These are phyloP conservation scores for Phlebopus sp. DNA, from an alignment of 1,284 basidiomycete genomes.

Conservation along the genomic window DNA sequence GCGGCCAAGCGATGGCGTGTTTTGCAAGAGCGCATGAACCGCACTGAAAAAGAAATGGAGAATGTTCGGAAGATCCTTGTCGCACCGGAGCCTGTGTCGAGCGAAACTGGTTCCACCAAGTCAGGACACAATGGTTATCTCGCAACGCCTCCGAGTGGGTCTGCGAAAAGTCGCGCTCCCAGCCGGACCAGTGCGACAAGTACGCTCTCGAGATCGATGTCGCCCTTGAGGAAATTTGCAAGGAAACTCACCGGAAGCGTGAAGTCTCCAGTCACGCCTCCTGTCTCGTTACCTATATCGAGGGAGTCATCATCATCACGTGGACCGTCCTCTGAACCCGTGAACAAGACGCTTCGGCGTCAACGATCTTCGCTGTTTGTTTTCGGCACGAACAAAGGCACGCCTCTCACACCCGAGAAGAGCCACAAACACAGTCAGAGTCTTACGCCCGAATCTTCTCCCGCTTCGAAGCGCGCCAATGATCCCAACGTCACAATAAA, in stretches of 20 bases:
- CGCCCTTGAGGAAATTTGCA: constrained; percentile 74
- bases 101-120: constrained; percentile 66
- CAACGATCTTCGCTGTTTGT: constrained; percentile 62
- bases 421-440: constrained; percentile 69
- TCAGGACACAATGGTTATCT: constrained; percentile 62
- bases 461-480: constrained; percentile 31
- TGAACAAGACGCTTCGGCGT: constrained; percentile 40
- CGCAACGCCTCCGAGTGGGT: constrained; percentile 57
- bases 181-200: constrained; percentile 44
- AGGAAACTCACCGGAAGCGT: constrained; percentile 55
- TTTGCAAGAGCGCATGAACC: constrained; percentile 69
- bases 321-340: constrained; percentile 54
- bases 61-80: constrained; percentile 60
- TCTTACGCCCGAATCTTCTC: constrained; percentile 65
- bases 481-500: constrained; percentile 45
- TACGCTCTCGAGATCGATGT: constrained; percentile 68
- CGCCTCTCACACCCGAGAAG: constrained; percentile 43
- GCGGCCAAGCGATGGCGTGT: constrained; percentile 81
- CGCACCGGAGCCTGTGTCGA: constrained; percentile 51
- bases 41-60: constrained; percentile 83
- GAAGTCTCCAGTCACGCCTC: constrained; percentile 48
- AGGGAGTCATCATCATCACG: constrained; percentile 24
- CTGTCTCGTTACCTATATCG: constrained; percentile 34
- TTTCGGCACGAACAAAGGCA: constrained; percentile 38
- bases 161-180: constrained; percentile 42